These are phyloP conservation scores for Pyrus communis DNA, from an alignment of 306 rosid genomes.

Conservation along the genomic window DNA sequence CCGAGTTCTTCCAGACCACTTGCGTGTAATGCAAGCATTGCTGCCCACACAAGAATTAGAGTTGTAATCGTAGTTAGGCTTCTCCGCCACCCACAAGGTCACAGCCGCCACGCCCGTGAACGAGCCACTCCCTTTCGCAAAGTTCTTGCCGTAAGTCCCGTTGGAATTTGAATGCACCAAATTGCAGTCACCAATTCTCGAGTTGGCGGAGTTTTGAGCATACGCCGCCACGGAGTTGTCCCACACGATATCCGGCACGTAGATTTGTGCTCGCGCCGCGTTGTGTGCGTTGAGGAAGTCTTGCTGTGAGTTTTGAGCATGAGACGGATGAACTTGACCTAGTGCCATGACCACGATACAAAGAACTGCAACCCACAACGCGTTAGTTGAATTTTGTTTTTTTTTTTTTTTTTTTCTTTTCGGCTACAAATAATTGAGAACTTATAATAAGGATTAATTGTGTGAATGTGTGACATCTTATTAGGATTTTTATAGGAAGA, in stretches of 20 bases:
- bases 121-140: conserved; percentile 27
- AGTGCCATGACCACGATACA: neutral
- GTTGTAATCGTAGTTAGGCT: neutral
- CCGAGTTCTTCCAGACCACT: conserved; percentile 23
- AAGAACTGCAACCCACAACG: neutral
- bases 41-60: conserved; percentile 8
- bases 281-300: conserved; percentile 33
- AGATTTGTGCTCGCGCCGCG: conserved; percentile 4
- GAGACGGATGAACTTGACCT: neutral
- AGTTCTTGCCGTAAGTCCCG: conserved; percentile 43
- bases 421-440: neutral
- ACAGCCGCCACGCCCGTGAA: conserved; percentile 18
- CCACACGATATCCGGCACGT: conserved; percentile 10
- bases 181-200: conserved; percentile 5
- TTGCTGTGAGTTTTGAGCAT: conserved; percentile 34
- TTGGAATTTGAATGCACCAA: conserved; percentile 23
- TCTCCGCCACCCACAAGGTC: conserved; percentile 19
- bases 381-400: neutral
- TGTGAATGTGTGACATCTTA: neutral
- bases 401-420: neutral
- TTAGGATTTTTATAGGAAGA: neutral
- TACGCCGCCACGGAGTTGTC: conserved; percentile 2
- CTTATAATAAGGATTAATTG: neutral
- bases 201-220: conserved; percentile 22
- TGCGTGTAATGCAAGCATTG: conserved; percentile 27